phyloP scores from a whole-genome alignment of 1,284 basidiomycete genomes.

The Tranzscheliella williamsii region DNA sequence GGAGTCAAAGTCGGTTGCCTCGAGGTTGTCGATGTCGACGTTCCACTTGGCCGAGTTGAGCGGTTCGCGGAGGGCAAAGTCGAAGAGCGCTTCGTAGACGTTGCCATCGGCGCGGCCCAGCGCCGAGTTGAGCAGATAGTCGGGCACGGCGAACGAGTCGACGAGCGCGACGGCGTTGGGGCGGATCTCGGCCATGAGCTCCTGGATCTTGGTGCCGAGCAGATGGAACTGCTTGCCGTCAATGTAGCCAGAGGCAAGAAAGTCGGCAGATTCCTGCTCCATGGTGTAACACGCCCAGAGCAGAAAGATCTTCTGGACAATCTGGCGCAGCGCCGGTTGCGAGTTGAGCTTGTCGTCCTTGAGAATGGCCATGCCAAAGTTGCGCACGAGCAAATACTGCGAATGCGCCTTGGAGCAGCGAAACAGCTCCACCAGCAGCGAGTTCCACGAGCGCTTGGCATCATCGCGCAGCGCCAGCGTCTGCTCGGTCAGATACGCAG shows the following conservation, averaged over 20 bases:
- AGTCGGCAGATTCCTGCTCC: constrained; percentile 59
- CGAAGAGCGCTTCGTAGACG: constrained; percentile 58
- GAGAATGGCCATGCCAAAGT: constrained; percentile 62
- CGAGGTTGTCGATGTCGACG: constrained; percentile 54
- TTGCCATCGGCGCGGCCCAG: constrained; percentile 61
- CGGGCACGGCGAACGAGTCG: constrained; percentile 59
- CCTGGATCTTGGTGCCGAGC: constrained; percentile 57
- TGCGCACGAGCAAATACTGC: constrained; percentile 57
- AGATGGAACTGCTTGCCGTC: constrained; percentile 59
- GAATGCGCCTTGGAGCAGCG: constrained; percentile 52
- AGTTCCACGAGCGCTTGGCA: constrained; percentile 61
- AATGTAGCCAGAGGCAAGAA: constrained; percentile 62
- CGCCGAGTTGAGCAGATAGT: constrained; percentile 61
- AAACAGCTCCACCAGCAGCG: constrained; percentile 61
- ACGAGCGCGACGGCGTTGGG: constrained; percentile 58
- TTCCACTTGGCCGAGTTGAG: constrained; percentile 58
- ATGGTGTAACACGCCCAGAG: constrained; percentile 49
- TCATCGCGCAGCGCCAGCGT: constrained; percentile 61
- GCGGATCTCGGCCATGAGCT: constrained; percentile 58
- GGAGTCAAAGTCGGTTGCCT: constrained; percentile 44
- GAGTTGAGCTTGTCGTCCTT: constrained; percentile 60
- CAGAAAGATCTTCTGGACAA: constrained; percentile 59
- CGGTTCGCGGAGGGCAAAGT: constrained; percentile 51
- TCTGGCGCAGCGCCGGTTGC: constrained; percentile 59
- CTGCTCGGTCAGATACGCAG: constrained; percentile 61